phyloP scores from a whole-genome alignment of 257 asterid genomes.

The Scutellaria barbata region DNA sequence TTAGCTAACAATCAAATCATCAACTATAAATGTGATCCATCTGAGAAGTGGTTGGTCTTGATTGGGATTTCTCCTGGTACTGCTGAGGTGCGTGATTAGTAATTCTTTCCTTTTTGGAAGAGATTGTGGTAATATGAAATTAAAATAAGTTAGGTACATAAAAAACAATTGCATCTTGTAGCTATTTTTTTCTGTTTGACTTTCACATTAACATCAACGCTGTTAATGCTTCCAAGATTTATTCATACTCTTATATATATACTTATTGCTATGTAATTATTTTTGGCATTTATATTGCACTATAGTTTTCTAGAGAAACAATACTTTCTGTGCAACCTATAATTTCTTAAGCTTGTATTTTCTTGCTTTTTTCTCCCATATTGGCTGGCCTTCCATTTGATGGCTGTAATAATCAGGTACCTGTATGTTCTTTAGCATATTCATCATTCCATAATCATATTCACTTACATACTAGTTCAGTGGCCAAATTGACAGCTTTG shows the following conservation, averaged over 20 bases:
- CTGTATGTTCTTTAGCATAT: not conserved
- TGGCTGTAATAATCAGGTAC: not conserved
- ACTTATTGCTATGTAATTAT: not conserved
- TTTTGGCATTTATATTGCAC: not conserved
- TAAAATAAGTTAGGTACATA: not conserved
- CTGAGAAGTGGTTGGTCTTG: slow-evolving; percentile 97
- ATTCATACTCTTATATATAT: slow-evolving; percentile 8
- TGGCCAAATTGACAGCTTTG: not conserved
- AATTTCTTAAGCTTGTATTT: not conserved
- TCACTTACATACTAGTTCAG: not conserved
- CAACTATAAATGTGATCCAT: slow-evolving; percentile 86
- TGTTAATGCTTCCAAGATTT: not conserved
- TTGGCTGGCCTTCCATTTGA: slow-evolving; percentile 10
- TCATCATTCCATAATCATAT: not conserved
- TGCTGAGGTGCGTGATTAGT: slow-evolving; percentile 65
- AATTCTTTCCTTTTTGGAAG: not conserved
- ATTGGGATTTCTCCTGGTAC: slow-evolving; percentile 95
- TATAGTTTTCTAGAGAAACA: not conserved
- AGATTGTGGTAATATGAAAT: slow-evolving; percentile 7
- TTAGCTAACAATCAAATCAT: slow-evolving; percentile 83
- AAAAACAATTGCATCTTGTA: not conserved
- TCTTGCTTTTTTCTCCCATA: slow-evolving; percentile 8
- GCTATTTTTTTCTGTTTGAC: not conserved
- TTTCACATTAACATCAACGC: not conserved
- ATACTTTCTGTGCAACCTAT: slow-evolving; percentile 6